Evolutionary conservation across 768 basidiomycete species (phyloP).

Genomic region (Auriscalpium orientale): DNA sequence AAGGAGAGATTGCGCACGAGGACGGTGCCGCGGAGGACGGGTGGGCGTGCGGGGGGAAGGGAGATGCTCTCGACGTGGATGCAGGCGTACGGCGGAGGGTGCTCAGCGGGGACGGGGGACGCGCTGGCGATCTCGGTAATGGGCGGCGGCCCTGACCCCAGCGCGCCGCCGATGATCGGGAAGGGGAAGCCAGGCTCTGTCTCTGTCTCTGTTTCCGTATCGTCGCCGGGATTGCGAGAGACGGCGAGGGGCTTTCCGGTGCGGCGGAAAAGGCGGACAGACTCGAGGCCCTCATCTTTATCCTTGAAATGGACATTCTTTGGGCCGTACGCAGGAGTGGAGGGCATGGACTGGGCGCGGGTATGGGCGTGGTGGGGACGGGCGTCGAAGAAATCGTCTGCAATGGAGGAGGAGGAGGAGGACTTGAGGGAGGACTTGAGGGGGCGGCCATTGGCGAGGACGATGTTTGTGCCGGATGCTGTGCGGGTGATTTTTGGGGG

Average conservation of each 20-base stretch:
- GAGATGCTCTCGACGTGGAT: constrained; percentile 32
- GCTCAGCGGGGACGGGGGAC: constrained; percentile 27
- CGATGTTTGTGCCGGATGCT: constrained; percentile 31
- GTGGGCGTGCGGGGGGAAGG: constrained; percentile 29
- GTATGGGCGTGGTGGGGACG: constrained; percentile 16
- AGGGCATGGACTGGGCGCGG: constrained; percentile 51
- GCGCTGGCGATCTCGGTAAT: constrained; percentile 21
- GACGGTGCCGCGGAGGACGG: constrained; percentile 61
- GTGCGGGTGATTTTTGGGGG: constrained; percentile 8
- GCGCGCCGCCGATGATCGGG: constrained; percentile 12
- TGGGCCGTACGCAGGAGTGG: constrained; percentile 42
- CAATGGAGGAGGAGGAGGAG: constrained; percentile 43
- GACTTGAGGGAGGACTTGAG: constrained; percentile 82
- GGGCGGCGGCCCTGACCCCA: constrained; percentile 12
- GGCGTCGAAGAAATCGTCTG: constrained; percentile 25
- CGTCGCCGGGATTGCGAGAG: constrained; percentile 33
- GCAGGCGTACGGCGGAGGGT: constrained; percentile 25
- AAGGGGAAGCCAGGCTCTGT: constrained; percentile 22
- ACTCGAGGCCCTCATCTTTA: constrained; percentile 50
- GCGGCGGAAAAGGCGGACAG: constrained; percentile 54
- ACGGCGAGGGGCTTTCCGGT: constrained; percentile 65
- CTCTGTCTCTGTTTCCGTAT: constrained; percentile 35
- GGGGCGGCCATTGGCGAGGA: constrained; percentile 73
- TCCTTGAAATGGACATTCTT: constrained; percentile 86
- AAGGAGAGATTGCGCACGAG: constrained; percentile 82